These are phyloP conservation scores for Fibroporia radiculosa DNA, from an alignment of 768 basidiomycete species.

Conservation along the genomic window DNA sequence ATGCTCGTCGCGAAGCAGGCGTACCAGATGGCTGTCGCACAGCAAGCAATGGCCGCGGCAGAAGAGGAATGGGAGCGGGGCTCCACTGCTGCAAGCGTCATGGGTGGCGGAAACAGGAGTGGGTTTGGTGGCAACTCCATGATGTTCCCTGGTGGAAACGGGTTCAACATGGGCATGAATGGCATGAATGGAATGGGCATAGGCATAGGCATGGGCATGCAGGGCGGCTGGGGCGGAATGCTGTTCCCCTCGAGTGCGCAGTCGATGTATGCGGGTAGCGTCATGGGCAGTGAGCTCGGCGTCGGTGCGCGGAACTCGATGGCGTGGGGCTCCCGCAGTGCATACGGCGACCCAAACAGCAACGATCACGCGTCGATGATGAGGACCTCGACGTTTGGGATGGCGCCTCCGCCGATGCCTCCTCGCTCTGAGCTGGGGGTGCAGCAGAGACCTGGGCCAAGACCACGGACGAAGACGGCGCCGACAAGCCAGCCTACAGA, in stretches of 20 bases:
- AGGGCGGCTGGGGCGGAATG: slow-evolving; percentile 25
- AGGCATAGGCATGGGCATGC: slow-evolving; percentile 20
- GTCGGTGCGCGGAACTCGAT: slow-evolving; percentile 28
- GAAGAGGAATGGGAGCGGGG: slow-evolving; percentile 87
- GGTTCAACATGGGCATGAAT: slow-evolving; percentile 33
- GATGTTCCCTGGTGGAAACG: slow-evolving; percentile 11
- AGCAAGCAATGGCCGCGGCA: slow-evolving; percentile 85
- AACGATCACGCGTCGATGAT: slow-evolving; percentile 21
- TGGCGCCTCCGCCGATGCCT: slow-evolving; percentile 3
- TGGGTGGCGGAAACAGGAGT: slow-evolving; percentile 34
- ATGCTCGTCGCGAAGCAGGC: slow-evolving; percentile 84
- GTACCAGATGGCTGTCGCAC: slow-evolving; percentile 85
- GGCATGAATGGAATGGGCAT: slow-evolving; percentile 21
- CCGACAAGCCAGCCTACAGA: slow-evolving; percentile 19
- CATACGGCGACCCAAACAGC: slow-evolving; percentile 51
- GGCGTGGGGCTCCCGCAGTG: slow-evolving; percentile 51
- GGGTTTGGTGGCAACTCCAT: slow-evolving; percentile 25
- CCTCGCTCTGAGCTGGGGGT: slow-evolving; percentile 9
- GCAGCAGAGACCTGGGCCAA: slow-evolving; percentile 12
- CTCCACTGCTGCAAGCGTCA: slow-evolving; percentile 44
- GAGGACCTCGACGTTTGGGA: slow-evolving; percentile 9
- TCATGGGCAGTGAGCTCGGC: slow-evolving; percentile 39
- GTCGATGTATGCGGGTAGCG: slow-evolving; percentile 63
- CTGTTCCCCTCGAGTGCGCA: slow-evolving; percentile 42
- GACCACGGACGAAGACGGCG: slow-evolving; percentile 25